These are phyloP conservation scores for Gossypium aridum DNA, from an alignment of 441 rosid genomes.

Conservation along the genomic window DNA sequence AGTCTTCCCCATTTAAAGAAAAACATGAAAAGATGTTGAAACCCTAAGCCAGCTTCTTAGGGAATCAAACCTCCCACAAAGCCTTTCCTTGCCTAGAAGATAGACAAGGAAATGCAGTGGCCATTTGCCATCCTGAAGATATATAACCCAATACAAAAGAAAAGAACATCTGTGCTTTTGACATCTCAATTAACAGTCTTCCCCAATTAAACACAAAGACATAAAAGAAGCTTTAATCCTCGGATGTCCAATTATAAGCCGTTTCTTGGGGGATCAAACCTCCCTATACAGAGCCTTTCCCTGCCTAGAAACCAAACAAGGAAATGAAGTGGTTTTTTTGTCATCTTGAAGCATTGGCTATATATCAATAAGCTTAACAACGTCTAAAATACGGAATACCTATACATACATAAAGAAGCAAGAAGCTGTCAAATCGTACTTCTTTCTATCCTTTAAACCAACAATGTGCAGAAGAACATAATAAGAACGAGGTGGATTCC, in stretches of 20 bases:
- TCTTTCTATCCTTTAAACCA: neutral
- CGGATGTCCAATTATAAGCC: neutral
- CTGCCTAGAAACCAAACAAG: conserved; percentile 2
- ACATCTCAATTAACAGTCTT: neutral
- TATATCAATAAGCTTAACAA: neutral
- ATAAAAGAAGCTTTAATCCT: neutral
- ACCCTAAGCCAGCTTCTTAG: neutral
- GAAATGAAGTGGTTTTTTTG: neutral
- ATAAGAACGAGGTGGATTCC: neutral
- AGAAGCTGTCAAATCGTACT: neutral
- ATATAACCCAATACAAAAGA: neutral
- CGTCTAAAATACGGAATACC: neutral
- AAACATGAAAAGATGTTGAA: neutral
- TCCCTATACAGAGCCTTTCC: neutral
- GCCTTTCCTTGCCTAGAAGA: neutral
- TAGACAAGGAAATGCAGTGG: neutral
- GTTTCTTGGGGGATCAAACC: neutral
- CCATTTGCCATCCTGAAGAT: neutral
- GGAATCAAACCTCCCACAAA: neutral
- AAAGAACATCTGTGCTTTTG: neutral
- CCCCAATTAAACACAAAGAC: neutral
- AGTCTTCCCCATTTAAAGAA: neutral
- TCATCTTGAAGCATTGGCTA: conserved; percentile 7
- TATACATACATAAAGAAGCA: neutral
- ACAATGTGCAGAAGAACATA: conserved; percentile 7